Evolutionary conservation across 352 stramenopile species (phyloP), one percentile per base, ranked within the genome.

Genomic region (Globisporangium spinosum): DNA sequence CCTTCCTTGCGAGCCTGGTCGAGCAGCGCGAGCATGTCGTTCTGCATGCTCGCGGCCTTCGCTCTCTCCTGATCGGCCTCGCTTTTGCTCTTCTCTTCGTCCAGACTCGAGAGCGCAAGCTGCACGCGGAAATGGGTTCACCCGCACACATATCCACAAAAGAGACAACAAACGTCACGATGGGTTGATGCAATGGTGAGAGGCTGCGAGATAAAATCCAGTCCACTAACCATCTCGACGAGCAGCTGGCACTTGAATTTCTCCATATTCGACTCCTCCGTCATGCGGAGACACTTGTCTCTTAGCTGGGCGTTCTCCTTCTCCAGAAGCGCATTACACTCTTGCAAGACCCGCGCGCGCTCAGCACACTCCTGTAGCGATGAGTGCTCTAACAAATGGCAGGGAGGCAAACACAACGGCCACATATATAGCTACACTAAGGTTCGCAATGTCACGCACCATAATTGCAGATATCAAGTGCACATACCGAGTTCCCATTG

Each of bases 161-260:
- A 32, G 29, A 32, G 29, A 32, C 3, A 32, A 32, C 29, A 32
- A 8, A 32, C 4, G 29, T 32, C 29, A 32, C 29, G 29, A 7
- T 32, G 29, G 29, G 29, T 32, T 32, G 29, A 8, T 32, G 4
- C 29, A 32, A 32, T 32, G 29, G 29, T 0, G 29, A 32, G 29
- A 32, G 29, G 4, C 29, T 32, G 12, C 32, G 7, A 34, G 23
- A 40, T 10, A 35, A 9, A 22, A 13, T 9, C 49, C 3, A 25
- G n/a, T 17, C 1, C 9, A 62, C 68, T 60, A 66, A 90, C 86
- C 88, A 96, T 96, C 64, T 96, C 88, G 8, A 96, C 76, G 60
- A 96, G 82, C 34, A 96, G 72, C 63, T 94, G 85, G 62, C 86
- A 93, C 68, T 93, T 96, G 68, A 96, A 96, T 62, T 94, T 93